Base-by-base conservation (phyloP, 2,329 filamentous ascomycete species). In the Elsinoe batatas region DNA sequence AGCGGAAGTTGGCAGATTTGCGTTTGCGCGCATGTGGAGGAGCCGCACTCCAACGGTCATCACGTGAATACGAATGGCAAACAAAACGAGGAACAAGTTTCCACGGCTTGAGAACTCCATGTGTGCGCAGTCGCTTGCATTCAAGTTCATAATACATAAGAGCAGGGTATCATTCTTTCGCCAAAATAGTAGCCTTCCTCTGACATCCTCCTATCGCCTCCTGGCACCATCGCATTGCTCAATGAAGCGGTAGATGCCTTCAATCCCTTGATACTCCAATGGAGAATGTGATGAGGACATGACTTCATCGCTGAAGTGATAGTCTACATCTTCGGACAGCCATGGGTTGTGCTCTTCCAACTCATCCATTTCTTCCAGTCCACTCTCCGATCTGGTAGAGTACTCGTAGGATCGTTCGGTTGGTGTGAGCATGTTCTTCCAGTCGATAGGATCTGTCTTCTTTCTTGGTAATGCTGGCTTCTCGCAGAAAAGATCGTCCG, bases 191-290 rank as follows among this genome's bases (percentile, higher is more conserved):
- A 50, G 35, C 43, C 26, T 10, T 40, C 11, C 13, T 15, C 47
- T 36, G 38, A 17, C 11, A 5, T 10, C 6, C 53, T 12, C 37
- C 40, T 51, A 68, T 61, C 57, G 62, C 62, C 61, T 68, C 33
- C 64, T 56, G 37, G 74, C 74, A 40, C 71, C 69, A 66, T 85
- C 81, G 62, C 82, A 83, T 60, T 84, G 77, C 61, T 82, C 79
- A 57, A 86, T 73, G 64, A 86, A 86, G 51, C 75, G 74, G 63
- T 83, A 82, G 33, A 87, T 84, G 2, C 82, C 83, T 63, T 85
- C 80, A 12, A 82, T 69, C 4, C 81, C 79, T 59, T 84, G 81
- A 59, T 82, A 83, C 53, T 79, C 79, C 11, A 82, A 72, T 2
- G 75, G 74, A 22, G 68, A 70, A 30, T 67, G 61, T 17, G 17